Evolutionary conservation across 2,329 filamentous ascomycete genomes (phyloP), one percentile per base, ranked within the genome.

Genomic region (Trichoderma harzianum): DNA sequence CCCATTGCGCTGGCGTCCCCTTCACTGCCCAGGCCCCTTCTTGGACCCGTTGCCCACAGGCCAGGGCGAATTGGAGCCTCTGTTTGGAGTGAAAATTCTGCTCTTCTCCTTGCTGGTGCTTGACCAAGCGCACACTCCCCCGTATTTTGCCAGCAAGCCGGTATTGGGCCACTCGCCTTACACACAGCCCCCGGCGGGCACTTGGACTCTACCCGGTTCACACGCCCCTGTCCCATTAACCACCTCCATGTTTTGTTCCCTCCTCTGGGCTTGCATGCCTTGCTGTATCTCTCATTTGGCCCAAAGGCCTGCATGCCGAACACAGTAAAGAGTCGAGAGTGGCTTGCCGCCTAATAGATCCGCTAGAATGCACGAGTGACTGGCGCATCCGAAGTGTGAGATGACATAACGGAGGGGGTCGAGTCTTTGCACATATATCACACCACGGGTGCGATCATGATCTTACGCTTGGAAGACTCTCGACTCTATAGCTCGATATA

Each of bases 341-440:
- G 68, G 68, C 68, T 70, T 70, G 68, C 68, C 68, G 68, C 68
- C 68, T 70, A 70, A 70, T 47, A 64, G 61, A 57, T 63, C 60
- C 68, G 68, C 60, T 64, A 32, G 60, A 14, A 70, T 70, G 68
- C 68, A 70, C 39, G 68, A 63, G 68, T 70, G 68, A 70, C 68
- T 70, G 68, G 68, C 68, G 61, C 68, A 70, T 57, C 61, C 47
- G 47, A 39, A 30, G 63, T 30, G 68, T 70, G 68, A 70, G 68
- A 64, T 70, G 68, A 70, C 68, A 64, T 70, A 70, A 70, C 60
- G 47, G 68, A 64, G 60, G 68, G 66, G 60, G 43, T 58, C 60
- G 47, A n/a, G 47, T 58, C 47, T 64, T 62, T 55, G 21, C 60
- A 70, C 68, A 70, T 70, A 70, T 64, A 70, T 70, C 68, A 70